A percentile compares a stretch with the other conserved stretches of the same genome.
Evolutionary conservation across 2,329 filamentous ascomycete species (phyloP).

Genomic region (Aphanocladium album): DNA sequence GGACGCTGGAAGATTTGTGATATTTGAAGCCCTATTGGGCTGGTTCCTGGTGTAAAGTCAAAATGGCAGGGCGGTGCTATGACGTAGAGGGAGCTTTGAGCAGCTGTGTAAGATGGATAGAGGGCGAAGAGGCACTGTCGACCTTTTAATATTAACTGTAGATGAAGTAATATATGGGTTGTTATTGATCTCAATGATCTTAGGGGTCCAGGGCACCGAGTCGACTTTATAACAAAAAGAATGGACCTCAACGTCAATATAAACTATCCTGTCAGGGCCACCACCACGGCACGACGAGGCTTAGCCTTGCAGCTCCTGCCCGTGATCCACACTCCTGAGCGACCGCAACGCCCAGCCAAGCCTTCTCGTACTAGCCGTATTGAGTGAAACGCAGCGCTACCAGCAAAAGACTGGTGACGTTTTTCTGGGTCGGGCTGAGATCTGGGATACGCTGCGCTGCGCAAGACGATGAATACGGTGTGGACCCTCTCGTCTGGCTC

Average conservation of each 20-base stretch:
- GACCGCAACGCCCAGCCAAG: neutral
- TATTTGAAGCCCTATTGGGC: neutral
- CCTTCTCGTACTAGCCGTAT: slow-evolving; percentile 9
- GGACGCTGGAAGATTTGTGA: no score
- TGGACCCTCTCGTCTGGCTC: neutral
- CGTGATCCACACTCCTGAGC: neutral
- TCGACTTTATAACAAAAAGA: neutral
- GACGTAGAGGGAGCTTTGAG: neutral
- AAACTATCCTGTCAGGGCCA: neutral
- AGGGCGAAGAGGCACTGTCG: neutral
- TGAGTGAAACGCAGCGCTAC: neutral
- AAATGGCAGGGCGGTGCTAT: neutral
- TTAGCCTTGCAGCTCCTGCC: neutral
- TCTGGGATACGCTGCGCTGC: neutral
- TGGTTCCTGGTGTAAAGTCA: neutral
- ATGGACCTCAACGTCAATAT: neutral
- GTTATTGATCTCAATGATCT: neutral
- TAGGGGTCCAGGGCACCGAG: neutral
- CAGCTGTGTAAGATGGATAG: neutral
- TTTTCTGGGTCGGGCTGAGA: slow-evolving; percentile 8
- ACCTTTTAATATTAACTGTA: neutral
- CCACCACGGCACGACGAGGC: neutral
- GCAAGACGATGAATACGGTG: neutral
- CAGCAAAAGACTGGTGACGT: neutral
- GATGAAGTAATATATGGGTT: neutral